Evolutionary conservation across 148 eudicot species (phyloP).

Genomic region (Silene uniflora): DNA sequence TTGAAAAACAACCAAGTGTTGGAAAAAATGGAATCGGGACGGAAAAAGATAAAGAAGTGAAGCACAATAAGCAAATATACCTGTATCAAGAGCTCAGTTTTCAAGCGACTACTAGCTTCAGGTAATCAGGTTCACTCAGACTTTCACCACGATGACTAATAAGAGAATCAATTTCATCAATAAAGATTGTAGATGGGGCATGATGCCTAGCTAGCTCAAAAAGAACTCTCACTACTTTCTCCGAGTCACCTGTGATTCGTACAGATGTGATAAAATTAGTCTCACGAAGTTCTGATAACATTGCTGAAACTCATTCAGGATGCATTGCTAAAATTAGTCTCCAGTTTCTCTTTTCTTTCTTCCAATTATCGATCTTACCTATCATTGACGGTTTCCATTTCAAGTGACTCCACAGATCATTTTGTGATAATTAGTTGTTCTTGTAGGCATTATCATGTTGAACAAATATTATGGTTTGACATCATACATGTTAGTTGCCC

Average conservation of each 20-base stretch:
- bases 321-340: no score
- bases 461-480: background rate
- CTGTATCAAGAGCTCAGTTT: constrained; percentile 96
- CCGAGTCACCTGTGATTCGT: constrained; percentile 73
- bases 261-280: background rate
- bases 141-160: constrained; percentile 98
- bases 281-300: background rate
- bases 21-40: background rate
- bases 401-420: background rate
- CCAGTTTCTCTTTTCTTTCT: background rate
- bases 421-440: no score
- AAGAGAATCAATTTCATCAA: constrained; percentile 97
- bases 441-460: background rate
- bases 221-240: constrained; percentile 83
- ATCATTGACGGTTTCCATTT: background rate
- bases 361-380: background rate
- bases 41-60: background rate
- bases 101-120: constrained; percentile 94
- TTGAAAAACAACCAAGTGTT: background rate
- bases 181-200: constrained; percentile 95
- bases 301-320: background rate
- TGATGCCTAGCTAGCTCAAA: constrained; percentile 99
- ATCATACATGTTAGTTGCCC: background rate
- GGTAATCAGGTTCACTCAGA: constrained; percentile 89
- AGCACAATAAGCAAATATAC: constrained; percentile 26